Base-by-base conservation (phyloP, 129 eudicot species). In the Lactuca saligna region DNA sequence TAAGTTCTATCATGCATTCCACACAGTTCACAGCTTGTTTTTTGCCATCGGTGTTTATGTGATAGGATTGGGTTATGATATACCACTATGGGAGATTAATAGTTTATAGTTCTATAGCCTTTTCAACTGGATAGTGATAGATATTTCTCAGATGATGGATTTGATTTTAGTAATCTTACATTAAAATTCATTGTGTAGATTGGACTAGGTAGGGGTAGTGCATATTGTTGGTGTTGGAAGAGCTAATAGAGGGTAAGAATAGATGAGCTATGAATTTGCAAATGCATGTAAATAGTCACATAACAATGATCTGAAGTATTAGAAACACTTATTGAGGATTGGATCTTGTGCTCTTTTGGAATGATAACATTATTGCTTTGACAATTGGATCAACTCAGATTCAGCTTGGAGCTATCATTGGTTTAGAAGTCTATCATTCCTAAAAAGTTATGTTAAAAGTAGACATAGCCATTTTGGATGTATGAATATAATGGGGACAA, bases 281-380 rank as follows among this genome's bases (percentile, higher is more conserved):
- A 63, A 63, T 33, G 35, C 17, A 25, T 12, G 12, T 12, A 44
- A 14, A 9, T 50, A 25, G 17, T 65, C 42, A 65, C 32, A 33
- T 42, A 17, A 48, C 4, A 31, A 65, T 46, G 42, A 65, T 46
- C 37, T 29, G 70, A 65, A 65, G 17, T 48, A 48, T n/a, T 49
- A 8, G 44, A 65, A 39, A 39, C 46, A 39, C 10, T 39, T 39
- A 5, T 39, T 6, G 7, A 39, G 46, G 46, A 39, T 0, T 5
- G 46, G 46, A 39, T 39, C 46, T 6, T 39, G 46, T 39, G 8
- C 46, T 39, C 46, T 39, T 5, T 39, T 2, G 7, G 7, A 39
- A 64, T 4, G 69, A 31, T 42, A 64, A 44, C 69, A 41, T 64
- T 46, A 42, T 64, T 25, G 5, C 51, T 56, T 42, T 64, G 69